These are phyloP conservation scores for Beauveria rudraprayagi DNA, from an alignment of 2,329 filamentous ascomycete genomes.

Conservation along the genomic window DNA sequence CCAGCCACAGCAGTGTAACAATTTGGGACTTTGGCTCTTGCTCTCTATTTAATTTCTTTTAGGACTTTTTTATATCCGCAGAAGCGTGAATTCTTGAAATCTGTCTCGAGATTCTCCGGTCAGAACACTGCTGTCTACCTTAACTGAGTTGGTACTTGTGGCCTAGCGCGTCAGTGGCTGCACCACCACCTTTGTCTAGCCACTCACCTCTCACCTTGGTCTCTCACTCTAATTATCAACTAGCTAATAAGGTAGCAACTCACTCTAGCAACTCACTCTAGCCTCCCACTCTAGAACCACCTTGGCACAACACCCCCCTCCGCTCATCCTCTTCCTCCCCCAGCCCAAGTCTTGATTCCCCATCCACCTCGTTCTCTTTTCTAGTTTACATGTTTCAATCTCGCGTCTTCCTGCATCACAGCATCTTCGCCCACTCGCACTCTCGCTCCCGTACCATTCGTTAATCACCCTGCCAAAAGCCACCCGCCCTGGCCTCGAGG, in stretches of 20 bases:
- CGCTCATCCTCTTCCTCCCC: neutral
- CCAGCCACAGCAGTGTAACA: too few species aligned
- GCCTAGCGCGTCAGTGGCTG: neutral
- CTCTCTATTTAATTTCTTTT: too few species aligned
- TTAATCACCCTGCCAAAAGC: neutral
- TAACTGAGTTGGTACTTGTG: neutral
- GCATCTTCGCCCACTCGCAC: neutral
- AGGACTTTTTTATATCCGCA: too few species aligned
- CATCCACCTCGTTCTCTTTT: neutral
- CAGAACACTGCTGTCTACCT: too few species aligned
- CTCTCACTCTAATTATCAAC: neutral
- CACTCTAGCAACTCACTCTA: neutral
- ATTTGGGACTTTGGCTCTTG: too few species aligned
- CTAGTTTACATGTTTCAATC: conserved; percentile 8
- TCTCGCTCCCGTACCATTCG: neutral
- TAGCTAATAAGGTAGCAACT: too few species aligned
- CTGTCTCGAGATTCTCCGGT: too few species aligned
- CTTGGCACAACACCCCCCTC: neutral
- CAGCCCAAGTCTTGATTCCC: neutral
- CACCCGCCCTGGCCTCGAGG: neutral
- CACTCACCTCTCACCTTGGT: neutral
- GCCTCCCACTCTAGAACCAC: neutral
- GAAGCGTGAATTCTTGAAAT: too few species aligned
- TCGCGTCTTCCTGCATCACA: neutral
- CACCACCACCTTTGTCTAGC: neutral